These are phyloP conservation scores for Euphorbia lathyris DNA, from an alignment of 345 rosid species.

Conservation along the genomic window DNA sequence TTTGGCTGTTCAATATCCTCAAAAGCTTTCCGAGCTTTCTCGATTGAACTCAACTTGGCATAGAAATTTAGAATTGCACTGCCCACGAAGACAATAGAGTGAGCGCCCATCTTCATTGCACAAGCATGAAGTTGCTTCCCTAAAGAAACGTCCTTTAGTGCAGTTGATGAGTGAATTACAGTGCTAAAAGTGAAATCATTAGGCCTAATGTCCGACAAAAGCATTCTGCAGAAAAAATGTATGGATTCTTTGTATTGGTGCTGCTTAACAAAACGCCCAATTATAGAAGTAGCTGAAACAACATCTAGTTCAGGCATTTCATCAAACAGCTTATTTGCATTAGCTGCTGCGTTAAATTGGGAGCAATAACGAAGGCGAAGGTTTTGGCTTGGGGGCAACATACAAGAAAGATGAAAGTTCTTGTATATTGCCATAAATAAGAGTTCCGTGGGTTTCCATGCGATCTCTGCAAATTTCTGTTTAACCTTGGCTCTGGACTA, in stretches of 20 bases:
- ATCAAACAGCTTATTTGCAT: conserved; percentile 39
- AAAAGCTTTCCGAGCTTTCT: conserved; percentile 53
- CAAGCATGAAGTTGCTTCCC: conserved; percentile 62
- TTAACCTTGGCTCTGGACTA: no score
- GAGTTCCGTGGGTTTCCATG: not conserved
- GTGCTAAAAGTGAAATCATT: conserved; percentile 75
- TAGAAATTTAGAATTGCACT: conserved; percentile 59
- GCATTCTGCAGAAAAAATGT: conserved; percentile 46
- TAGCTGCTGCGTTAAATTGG: not conserved
- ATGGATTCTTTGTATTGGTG: conserved; percentile 44
- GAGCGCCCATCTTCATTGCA: conserved; percentile 58
- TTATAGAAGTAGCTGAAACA: conserved; percentile 50
- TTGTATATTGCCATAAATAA: not conserved
- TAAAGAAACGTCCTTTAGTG: conserved; percentile 35
- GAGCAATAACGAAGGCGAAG: not conserved
- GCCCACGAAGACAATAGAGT: conserved; percentile 67
- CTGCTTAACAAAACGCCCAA: conserved; percentile 46
- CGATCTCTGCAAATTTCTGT: not conserved
- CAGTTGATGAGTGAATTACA: conserved; percentile 48
- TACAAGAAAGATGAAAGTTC: not conserved
- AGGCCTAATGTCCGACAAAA: conserved; percentile 49
- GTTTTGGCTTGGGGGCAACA: not conserved
- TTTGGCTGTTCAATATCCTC: conserved; percentile 58
- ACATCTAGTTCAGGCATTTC: conserved; percentile 49
- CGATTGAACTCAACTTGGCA: conserved; percentile 48